phyloP scores from a whole-genome alignment of 2,329 filamentous ascomycete genomes.

The Phoma sp. region DNA sequence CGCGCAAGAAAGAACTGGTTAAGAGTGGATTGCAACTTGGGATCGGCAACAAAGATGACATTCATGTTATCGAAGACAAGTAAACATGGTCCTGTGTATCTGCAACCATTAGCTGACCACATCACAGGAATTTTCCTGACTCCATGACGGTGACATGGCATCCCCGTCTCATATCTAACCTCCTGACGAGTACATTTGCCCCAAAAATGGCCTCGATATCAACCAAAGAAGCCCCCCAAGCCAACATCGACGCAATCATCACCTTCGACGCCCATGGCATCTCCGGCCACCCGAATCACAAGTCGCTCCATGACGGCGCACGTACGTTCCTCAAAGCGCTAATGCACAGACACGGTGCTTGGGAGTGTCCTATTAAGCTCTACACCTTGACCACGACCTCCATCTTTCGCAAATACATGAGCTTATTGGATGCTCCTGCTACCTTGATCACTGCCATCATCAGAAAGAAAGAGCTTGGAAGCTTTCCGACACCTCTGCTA shows the following conservation, averaged over 20 bases:
- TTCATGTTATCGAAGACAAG: constrained; percentile 83
- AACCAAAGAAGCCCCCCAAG: constrained; percentile 54
- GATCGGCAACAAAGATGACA: constrained; percentile 74
- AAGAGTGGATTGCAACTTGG: constrained; percentile 81
- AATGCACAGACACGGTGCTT: constrained; percentile 68
- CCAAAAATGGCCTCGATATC: constrained; percentile 62
- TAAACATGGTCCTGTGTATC: constrained; percentile 39
- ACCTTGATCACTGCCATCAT: constrained; percentile 68
- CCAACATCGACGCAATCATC: constrained; percentile 78
- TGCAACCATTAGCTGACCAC: constrained; percentile 13
- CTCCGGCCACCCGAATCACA: constrained; percentile 91
- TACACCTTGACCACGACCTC: constrained; percentile 82
- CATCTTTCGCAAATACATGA: constrained; percentile 80
- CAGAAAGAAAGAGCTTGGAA: constrained; percentile 59
- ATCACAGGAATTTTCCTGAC: constrained; percentile 74
- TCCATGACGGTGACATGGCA: constrained; percentile 86
- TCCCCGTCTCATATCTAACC: constrained; percentile 68
- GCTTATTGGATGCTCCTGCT: constrained; percentile 75
- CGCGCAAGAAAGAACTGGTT: constrained; percentile 80
- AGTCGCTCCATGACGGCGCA: constrained; percentile 84
- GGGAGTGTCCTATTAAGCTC: constrained; percentile 76
- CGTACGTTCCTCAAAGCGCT: constrained; percentile 72
- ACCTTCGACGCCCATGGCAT: constrained; percentile 88
- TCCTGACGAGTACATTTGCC: constrained; percentile 77
- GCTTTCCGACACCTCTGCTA: constrained; percentile 64